These are phyloP conservation scores for Chaetomium olivaceum DNA, from an alignment of 2,329 filamentous ascomycete species.

Conservation along the genomic window DNA sequence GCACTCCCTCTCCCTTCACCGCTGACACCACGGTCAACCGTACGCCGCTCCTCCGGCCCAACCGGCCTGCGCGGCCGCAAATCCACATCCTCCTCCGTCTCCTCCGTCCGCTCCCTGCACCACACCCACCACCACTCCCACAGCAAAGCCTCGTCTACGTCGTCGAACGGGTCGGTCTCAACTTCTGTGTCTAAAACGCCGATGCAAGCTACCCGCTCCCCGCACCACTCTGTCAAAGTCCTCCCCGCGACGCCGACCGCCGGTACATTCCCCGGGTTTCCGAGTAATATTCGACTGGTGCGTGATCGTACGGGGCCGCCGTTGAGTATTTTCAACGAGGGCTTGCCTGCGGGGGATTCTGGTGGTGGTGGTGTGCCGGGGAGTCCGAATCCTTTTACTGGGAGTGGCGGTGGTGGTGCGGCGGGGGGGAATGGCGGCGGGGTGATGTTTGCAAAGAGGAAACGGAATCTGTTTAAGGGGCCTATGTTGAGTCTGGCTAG, in stretches of 20 bases:
- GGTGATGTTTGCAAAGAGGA: conserved; percentile 77
- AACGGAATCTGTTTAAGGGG: conserved; percentile 79
- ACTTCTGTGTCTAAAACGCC: conserved; percentile 68
- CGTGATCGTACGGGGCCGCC: conserved; percentile 57
- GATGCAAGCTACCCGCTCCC: conserved; percentile 66
- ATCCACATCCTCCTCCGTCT: conserved; percentile 93
- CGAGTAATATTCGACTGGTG: conserved; percentile 82
- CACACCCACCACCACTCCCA: conserved; percentile 77
- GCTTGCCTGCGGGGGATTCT: conserved; percentile 44
- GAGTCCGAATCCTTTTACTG: conserved; percentile 54
- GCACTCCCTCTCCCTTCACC: conserved; percentile 81
- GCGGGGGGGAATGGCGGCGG: conserved; percentile 42
- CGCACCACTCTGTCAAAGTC: conserved; percentile 92
- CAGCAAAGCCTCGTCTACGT: conserved; percentile 92
- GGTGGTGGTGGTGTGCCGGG: conserved; percentile 38
- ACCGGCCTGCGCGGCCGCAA: conserved; percentile 85
- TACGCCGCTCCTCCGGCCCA: conserved; percentile 80
- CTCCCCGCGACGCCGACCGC: conserved; percentile 83
- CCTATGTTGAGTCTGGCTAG: conserved; percentile 60
- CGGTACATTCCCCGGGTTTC: conserved; percentile 56
- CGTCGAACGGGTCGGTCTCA: conserved; percentile 73
- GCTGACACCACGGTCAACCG: conserved; percentile 81
- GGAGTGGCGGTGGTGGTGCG: conserved; percentile 14
- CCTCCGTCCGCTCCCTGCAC: conserved; percentile 87
- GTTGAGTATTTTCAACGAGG: conserved; percentile 58